Base-by-base conservation (phyloP, 169 alveolate species). In the Sarcocystis neurona region DNA sequence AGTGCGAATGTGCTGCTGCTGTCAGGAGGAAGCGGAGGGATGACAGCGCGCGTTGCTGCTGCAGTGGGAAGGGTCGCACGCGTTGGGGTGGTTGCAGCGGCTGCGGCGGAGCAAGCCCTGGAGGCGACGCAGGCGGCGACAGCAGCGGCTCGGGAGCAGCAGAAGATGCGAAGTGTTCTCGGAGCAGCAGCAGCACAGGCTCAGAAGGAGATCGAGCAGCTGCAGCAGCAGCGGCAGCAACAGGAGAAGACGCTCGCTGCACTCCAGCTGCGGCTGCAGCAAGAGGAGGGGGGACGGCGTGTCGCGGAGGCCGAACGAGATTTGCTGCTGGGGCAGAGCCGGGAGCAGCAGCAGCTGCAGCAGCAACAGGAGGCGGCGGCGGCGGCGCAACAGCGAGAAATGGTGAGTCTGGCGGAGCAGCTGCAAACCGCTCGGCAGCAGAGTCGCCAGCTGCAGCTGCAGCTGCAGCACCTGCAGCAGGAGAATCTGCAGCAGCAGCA, bases 191-290 rank as follows among this genome's bases (percentile, higher is more conserved):
- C 87, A 23, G 87, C 87, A 18, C 68, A 47, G 41, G 87, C 87
- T 23, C 87, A 79, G 50, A 47, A 79, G 87, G 87, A 79, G 48
- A 79, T 79, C 27, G 47, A 46, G 32, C 50, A 23, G 44, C 87
- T 79, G 66, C 72, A 79, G 87, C 87, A 79, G 87, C 87, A 79
- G 47, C 5, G 44, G 44, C 88, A 80, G 88, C 88, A 80, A 58
- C 88, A 80, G 41, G 88, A 80, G 3, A 80, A 80, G 58, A 60
- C 34, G 43, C 77, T 80, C 60, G 75, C 88, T 3, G 53, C 53
- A 23, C 18, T 53, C 41, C 27, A 39, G 34, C 77, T 10, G 78
- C 78, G 60, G 60, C 74, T 80, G 78, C 66, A 56, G 60, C 88
- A 80, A 78, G 79, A 46, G 43, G 27, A 63, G 75, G 75, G 46